These are phyloP conservation scores for Xylaria longipes DNA, from an alignment of 495 filamentous ascomycete species.

Conservation along the genomic window DNA sequence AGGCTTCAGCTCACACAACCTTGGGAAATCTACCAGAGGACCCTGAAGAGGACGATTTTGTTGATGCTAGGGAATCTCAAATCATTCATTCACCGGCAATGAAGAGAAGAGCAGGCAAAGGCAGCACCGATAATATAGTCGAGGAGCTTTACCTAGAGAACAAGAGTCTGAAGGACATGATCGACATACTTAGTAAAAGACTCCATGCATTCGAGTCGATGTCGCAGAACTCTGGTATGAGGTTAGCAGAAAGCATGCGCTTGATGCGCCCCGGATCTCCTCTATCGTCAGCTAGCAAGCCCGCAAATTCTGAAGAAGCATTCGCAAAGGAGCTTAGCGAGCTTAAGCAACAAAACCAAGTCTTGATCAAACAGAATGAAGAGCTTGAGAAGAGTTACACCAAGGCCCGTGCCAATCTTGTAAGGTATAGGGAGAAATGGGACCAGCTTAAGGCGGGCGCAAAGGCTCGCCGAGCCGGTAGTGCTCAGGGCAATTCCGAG, in stretches of 20 bases:
- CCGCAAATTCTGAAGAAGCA: constrained; percentile 37
- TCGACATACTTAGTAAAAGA: constrained; percentile 78
- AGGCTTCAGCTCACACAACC: constrained; percentile 44
- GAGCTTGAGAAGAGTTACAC: constrained; percentile 69
- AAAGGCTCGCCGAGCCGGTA: constrained; percentile 63
- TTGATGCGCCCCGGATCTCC: constrained; percentile 61
- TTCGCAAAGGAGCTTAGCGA: constrained; percentile 55
- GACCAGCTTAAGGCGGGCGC: constrained; percentile 86
- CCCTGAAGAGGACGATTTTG: constrained; percentile 78
- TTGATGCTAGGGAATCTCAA: constrained; percentile 82
- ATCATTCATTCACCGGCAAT: constrained; percentile 39
- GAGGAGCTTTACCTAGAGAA: constrained; percentile 90
- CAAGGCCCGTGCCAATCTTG: constrained; percentile 68
- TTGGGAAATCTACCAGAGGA: constrained; percentile 49
- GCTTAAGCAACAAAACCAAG: constrained; percentile 63
- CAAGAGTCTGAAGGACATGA: constrained; percentile 70
- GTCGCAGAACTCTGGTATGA: constrained; percentile 79
- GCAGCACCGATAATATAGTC: constrained; percentile 59
- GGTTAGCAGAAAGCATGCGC: constrained; percentile 79
- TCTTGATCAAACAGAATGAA: constrained; percentile 60
- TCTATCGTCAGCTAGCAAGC: constrained; percentile 28
- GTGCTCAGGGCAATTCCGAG: constrained; percentile 41
- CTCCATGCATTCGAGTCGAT: constrained; percentile 86
- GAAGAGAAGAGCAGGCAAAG: constrained; percentile 39
- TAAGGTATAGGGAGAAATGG: constrained; percentile 78